Base-by-base conservation (phyloP, 2,329 filamentous ascomycete species). In the Xylaria polymorpha region DNA sequence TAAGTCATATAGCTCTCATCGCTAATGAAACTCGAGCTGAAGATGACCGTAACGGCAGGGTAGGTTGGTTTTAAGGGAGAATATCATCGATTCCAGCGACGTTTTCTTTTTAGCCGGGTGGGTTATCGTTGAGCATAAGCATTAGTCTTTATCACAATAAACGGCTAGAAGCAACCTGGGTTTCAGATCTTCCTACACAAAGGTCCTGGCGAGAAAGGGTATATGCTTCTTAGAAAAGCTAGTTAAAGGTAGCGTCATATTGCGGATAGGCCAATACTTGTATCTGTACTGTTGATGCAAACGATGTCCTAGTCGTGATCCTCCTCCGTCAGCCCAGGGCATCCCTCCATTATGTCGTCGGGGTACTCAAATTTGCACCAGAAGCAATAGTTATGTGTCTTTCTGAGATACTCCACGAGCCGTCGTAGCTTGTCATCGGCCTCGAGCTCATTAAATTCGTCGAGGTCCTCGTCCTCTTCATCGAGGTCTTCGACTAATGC, bases 291-390 rank as follows among this genome's bases (percentile, higher is more conserved):
- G 3, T 41, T 39, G 15, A 8, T n/a, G 20, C 57, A 35, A 37
- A 32, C 4, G n/a, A 35, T 14, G 10, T 58, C 9, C 37, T 69
- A 87, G 74, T 91, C 88, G 70, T 91, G 89, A 75, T 98, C 94
- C 76, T 97, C 94, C 80, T 98, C 96, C 0, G 90, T 92, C 43
- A 91, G 65, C 0, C 96, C 96, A 0, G 96, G 95, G 84, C 96
- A 99, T 0, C 93, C 94, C 14, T 96, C 93, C 91, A 98, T 90
- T 43, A 83, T 81, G 43, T 83, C 83, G 76, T 94, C 90, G 0
- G 90, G 87, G 79, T 98, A 99, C 61, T 84, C 84, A 80, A 87
- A 92, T 79, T 98, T 98, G 81, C 96, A 99, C 92, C 94, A 99
- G 79, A 98, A 97, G 82, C 96, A 99, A 79, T 99, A 99, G 53